Base-by-base conservation (phyloP, 768 basidiomycete genomes). In the Guyanaporus albipodus region DNA sequence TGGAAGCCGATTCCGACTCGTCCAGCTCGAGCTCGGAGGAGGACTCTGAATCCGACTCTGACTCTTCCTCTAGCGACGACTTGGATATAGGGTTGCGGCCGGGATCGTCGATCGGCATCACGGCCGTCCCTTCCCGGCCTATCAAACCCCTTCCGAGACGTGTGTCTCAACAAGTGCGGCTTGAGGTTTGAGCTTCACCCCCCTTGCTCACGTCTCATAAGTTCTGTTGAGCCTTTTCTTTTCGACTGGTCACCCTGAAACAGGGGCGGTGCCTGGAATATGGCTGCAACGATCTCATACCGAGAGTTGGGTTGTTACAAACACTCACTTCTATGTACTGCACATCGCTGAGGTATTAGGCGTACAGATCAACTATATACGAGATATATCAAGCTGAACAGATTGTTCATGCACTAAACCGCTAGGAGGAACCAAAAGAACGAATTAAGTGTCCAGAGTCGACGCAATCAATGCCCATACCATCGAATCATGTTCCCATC, bases 71-170 rank as follows among this genome's bases (percentile, higher is more conserved):
- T 21, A 32, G 31, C 17, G 46, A 46, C 18, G 49, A 50, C 42
- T 54, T 52, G 2, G 57, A 55, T 38, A 38, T 33, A 15, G 47
- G 44, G 1, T 53, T 67, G 19, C 34, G 32, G 24, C 51, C 56
- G 18, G 44, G 38, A 24, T 52, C 53, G 6, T 53, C 50, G 6
- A 35, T 55, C 19, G 70, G 71, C 38, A 70, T 74, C 43, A 69
- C 63, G 10, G 69, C 68, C n/a, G 63, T 75, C 39, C 56, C 64
- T 19, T 70, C 74, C 1, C 68, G 78, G 23, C 66, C 67, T 26
- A 72, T 76, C 46, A 76, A 67, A 50, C 76, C 78, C 22, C 68
- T 79, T 27, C 78, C 77, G 8, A 67, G 63, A 50, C 73, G 76
- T 33, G 50, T 53, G n/a, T 46, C 42, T 6, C 50, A 41, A 37